Evolutionary conservation across 441 rosid species (phyloP).

Genomic region (Populus hybrid): DNA sequence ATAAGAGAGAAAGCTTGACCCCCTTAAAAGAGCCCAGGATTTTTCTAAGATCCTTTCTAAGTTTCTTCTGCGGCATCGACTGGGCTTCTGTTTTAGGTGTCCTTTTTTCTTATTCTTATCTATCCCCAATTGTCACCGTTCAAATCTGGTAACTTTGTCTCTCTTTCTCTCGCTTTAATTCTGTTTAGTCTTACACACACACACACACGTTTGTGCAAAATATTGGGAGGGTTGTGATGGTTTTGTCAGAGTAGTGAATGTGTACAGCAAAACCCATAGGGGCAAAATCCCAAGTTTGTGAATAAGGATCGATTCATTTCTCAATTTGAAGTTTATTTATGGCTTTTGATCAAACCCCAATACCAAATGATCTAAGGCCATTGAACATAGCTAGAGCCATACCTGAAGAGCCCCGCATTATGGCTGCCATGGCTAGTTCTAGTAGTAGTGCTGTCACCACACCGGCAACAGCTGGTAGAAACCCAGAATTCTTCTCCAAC

Average conservation of each 20-base stretch:
- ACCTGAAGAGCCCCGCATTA: conserved; percentile 49
- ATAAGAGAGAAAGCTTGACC: conserved; percentile 7
- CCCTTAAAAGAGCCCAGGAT: conserved; percentile 14
- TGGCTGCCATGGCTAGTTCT: conserved; percentile 16
- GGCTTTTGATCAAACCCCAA: conserved; percentile 61
- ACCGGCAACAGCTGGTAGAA: conserved; percentile 3
- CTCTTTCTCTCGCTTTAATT: neutral
- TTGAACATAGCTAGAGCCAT: conserved; percentile 33
- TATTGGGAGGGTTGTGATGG: conserved; percentile 15
- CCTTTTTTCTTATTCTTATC: neutral
- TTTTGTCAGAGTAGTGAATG: conserved; percentile 5
- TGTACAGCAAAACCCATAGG: conserved; percentile 14
- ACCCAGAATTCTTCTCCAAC: conserved; percentile 26
- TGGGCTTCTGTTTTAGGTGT: conserved; percentile 5
- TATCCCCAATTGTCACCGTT: conserved; percentile 6
- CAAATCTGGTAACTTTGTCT: conserved; percentile 28
- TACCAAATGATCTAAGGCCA: conserved; percentile 45
- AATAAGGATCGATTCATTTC: conserved; percentile 9
- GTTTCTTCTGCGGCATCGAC: conserved; percentile 18
- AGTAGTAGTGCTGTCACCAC: neutral
- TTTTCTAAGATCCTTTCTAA: conserved; percentile 4
- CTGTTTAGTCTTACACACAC: neutral
- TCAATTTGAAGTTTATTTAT: conserved; percentile 23
- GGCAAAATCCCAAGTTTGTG: conserved; percentile 21
- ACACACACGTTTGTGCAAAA: neutral